Percentiles rank a stretch among this genome's conserved stretches.
These are phyloP conservation scores for Heterobasidion annosum DNA, from an alignment of 1,284 basidiomycete species.

Conservation along the genomic window DNA sequence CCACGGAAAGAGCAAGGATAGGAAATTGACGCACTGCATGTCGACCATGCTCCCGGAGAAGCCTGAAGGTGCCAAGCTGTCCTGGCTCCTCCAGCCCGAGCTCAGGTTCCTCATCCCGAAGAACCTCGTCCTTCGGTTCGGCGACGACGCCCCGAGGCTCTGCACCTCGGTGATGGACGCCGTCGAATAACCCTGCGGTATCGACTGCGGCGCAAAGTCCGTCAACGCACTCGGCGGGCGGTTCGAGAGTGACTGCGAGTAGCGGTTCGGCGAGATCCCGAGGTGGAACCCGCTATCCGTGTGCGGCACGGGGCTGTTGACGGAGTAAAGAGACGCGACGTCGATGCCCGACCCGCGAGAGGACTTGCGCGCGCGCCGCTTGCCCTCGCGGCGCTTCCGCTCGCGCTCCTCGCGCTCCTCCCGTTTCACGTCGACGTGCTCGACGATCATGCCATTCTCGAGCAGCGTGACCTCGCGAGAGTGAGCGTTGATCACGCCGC, in stretches of 20 bases:
- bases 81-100: slow-evolving; percentile 66
- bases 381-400: slow-evolving; percentile 59
- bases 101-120: slow-evolving; percentile 77
- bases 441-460: slow-evolving; percentile 80
- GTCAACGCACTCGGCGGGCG: slow-evolving; percentile 60
- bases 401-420: slow-evolving; percentile 70
- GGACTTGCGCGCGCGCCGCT: slow-evolving; percentile 47
- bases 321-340: slow-evolving; percentile 61
- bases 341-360: slow-evolving; percentile 62
- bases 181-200: slow-evolving; percentile 62
- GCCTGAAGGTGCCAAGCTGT: slow-evolving; percentile 70
- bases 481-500: slow-evolving; percentile 27
- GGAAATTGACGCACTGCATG: slow-evolving; percentile 71
- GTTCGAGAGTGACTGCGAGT: slow-evolving; percentile 35
- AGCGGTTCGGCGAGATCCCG: slow-evolving; percentile 36
- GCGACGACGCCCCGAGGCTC: slow-evolving; percentile 49
- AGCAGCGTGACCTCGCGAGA: slow-evolving; percentile 72
- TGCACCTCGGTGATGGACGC: slow-evolving; percentile 66
- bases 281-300: slow-evolving; percentile 49
- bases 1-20: neutral
- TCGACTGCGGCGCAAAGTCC: slow-evolving; percentile 40
- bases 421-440: slow-evolving; percentile 74
- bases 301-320: slow-evolving; percentile 42
- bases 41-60: slow-evolving; percentile 83
- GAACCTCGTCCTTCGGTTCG: slow-evolving; percentile 68